Evolutionary conservation across 2,329 filamentous ascomycete species (phyloP), one percentile per base, ranked within the genome.

Genomic region (Epichloe sibirici): DNA sequence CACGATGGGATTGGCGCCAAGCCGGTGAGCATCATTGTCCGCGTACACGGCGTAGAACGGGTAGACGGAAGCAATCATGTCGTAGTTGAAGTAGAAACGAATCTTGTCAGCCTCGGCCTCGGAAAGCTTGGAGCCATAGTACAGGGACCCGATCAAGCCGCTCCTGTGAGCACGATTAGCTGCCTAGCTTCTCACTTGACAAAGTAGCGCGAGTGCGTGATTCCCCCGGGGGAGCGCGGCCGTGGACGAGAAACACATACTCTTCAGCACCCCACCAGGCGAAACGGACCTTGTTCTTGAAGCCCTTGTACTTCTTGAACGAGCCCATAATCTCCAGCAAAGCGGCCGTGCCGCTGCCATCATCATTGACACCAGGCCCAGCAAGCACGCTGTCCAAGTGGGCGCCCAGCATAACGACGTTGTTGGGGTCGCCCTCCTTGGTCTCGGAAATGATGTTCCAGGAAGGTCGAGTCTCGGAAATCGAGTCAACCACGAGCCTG

Each of bases 1-100:
- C 48, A 57, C 48, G n/a, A 71, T 58, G 23, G 57, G 59, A 31
- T 57, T 49, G 45, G 65, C 65, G 43, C 67, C 69, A 45, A 58
- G 55, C 25, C 62, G 57, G 56, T 74, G 68, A 8, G 63, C 71
- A 21, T 71, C 66, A 31, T 63, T 66, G 56, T 68, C 66, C 44
- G 68, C 62, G 51, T 73, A 71, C 7, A 75, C 65, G 51, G 59
- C 61, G 59, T 66, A 74, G 42, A 61, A 57, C 11, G 72, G 68
- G n/a, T 62, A 59, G 3, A 65, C 63, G 15, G 71, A 74, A n/a
- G 68, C 72, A 52, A 86, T 82, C 83, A 86, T 86, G 66, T 86
- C 83, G 60, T 83, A 85, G 69, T 86, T 83, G 63, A 85, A 77
- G 69, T 85, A 83, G 35, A 85, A 78, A 2, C 76, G 73, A 60